phyloP scores from a whole-genome alignment of 78 protist species.

The Planoprotostelium fungivorum region DNA sequence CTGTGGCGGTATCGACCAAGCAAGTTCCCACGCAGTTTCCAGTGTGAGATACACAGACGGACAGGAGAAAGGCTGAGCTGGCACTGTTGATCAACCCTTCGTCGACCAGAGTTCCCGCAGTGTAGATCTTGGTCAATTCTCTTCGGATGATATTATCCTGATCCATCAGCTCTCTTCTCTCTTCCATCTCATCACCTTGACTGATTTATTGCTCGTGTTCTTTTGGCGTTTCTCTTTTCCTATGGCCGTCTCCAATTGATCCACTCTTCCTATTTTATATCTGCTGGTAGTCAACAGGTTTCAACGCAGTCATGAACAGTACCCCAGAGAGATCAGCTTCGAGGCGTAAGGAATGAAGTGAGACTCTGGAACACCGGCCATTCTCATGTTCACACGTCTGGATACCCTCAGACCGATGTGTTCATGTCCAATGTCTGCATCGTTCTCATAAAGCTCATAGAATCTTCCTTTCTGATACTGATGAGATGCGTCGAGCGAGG shows the following conservation, averaged over 20 bases:
- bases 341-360: slow-evolving; percentile 67
- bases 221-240: not conserved
- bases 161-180: not conserved
- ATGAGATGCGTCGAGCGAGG: not conserved
- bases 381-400: slow-evolving; percentile 65
- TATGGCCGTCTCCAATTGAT: not conserved
- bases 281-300: not conserved
- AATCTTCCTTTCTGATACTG: slow-evolving; percentile 77
- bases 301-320: not conserved
- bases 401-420: slow-evolving; percentile 78
- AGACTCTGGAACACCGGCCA: slow-evolving; percentile 83
- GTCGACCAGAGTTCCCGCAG: slow-evolving; percentile 68
- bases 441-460: slow-evolving; percentile 89
- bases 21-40: slow-evolving; percentile 31
- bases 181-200: not conserved
- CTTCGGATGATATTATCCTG: slow-evolving; percentile 46
- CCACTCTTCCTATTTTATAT: slow-evolving; percentile 34
- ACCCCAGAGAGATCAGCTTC: slow-evolving; percentile 53
- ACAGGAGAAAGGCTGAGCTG: slow-evolving; percentile 34
- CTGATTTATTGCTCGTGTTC: not conserved
- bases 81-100: slow-evolving; percentile 23
- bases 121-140: slow-evolving; percentile 40
- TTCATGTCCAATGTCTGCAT: slow-evolving; percentile 81
- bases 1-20: slow-evolving; percentile 70
- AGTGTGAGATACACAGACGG: slow-evolving; percentile 31